Evolutionary conservation across 345 rosid species (phyloP), one percentile per base, ranked within the genome.

Genomic region (Psidium friedrichsthalianum): DNA sequence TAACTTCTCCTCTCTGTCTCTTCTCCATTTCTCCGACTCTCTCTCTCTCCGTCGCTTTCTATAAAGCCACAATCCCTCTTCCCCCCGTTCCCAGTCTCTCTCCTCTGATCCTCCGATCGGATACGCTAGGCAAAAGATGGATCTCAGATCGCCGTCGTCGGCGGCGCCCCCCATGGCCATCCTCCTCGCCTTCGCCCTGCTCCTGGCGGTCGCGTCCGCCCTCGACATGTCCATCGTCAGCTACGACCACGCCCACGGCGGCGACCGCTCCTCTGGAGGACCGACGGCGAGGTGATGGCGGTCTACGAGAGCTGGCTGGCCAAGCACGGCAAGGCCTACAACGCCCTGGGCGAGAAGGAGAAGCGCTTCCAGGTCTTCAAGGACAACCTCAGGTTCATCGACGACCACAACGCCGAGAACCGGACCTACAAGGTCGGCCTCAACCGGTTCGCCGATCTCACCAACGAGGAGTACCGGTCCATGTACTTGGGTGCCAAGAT

Each of bases 381-480:
- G 87, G 99, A 95, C 40, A 97, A 97, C 84, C 94, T 97, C 64
- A 89, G 93, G 85, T 96, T 92, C 86, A 92, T 97, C 82, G 98
- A 97, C 49, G 94, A 93, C 56, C 98, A 94, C 85, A 97, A 96
- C 90, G 87, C 88, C n/a, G 82, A 56, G 25, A 89, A 90, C 90
- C 95, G 88, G 89, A 90, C 92, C 51, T 97, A 89, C 85, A 87
- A 36, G 85, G 92, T 97, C 56, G 98, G 98, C 51, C 86, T 95
- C 90, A 97, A 90, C 94, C 94, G 92, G 90, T 97, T 97, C 57
- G 98, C 99, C 51, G 98, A 97, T 88, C 87, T 97, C 82, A 94
- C 96, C 83, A 95, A 96, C 89, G 98, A 96, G 61, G 99, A 97
- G 95, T 97, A 93, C 92, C 93, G 96, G 87, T 89, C 94, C 83